Percentiles rank a stretch among this genome's conserved stretches.
Evolutionary conservation across 2,329 filamentous ascomycete genomes (phyloP).

Genomic region (Amauroascus niger): DNA sequence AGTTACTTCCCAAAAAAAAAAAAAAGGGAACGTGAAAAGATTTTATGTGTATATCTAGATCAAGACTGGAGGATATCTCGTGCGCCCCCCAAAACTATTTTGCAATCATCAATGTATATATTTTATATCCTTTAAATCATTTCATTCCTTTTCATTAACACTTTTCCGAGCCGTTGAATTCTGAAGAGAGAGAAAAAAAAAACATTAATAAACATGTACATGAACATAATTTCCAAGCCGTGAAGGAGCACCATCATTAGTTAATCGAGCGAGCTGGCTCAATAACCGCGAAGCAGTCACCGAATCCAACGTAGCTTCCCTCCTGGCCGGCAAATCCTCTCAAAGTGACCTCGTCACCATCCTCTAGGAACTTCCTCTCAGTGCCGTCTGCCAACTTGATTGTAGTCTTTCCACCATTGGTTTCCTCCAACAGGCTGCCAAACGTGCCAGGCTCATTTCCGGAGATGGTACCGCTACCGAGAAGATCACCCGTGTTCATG

Average conservation of each 20-base stretch:
- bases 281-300: conserved; percentile 38
- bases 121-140: background rate
- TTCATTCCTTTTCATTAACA: background rate
- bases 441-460: conserved; percentile 50
- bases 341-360: conserved; percentile 61
- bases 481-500: conserved; percentile 61
- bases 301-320: conserved; percentile 63
- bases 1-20: too few species aligned
- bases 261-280: conserved; percentile 14
- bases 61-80: background rate
- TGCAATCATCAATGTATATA: background rate
- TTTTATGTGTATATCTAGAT: too few species aligned
- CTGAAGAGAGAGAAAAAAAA: too few species aligned
- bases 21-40: too few species aligned
- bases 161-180: background rate
- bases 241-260: background rate
- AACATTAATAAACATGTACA: background rate
- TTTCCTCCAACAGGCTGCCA: conserved; percentile 65
- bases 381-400: conserved; percentile 55
- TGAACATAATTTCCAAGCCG: background rate
- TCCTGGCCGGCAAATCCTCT: conserved; percentile 57
- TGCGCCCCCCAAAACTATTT: background rate
- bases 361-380: conserved; percentile 60
- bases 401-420: conserved; percentile 55
- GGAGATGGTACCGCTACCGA: conserved; percentile 71